Conservation (phyloP, 805 yeast species). For the Metschnikowia gelsemii region DNA sequence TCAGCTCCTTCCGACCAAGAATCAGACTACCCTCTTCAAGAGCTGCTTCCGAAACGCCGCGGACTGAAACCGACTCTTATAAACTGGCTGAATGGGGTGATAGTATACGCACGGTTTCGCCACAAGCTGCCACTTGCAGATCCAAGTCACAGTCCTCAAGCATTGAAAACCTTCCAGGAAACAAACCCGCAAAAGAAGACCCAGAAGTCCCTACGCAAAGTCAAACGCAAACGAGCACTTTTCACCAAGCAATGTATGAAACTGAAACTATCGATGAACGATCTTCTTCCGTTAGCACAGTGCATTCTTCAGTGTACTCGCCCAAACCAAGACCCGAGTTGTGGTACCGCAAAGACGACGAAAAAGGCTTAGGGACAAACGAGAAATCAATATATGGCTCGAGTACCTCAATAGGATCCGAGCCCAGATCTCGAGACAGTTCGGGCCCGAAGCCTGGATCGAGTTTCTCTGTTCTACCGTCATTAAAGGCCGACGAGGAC, state of each 20-base stretch:
- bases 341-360: not conserved
- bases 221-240: too few relatives aligned
- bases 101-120: not conserved
- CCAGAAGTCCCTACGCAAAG: too few relatives aligned
- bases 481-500: slow-evolving; percentile 30
- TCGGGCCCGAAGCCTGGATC: slow-evolving; percentile 8
- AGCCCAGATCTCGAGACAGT: not conserved
- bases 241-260: too few relatives aligned
- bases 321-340: not conserved
- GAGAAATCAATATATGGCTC: not conserved
- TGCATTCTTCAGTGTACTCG: not conserved
- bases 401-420: not conserved
- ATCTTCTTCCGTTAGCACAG: not conserved
- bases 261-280: too few relatives aligned
- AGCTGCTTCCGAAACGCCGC: not conserved
- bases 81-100: not conserved
- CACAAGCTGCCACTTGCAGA: not conserved
- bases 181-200: not conserved
- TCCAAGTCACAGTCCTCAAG: not conserved
- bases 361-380: not conserved
- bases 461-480: slow-evolving; percentile 18
- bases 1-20: not conserved
- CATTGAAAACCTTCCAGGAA: not conserved
- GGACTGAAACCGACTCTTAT: not conserved
- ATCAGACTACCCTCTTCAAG: not conserved